A percentile compares a stretch with the other conserved stretches of the same genome.
These are phyloP conservation scores for Kodamaea neixiangensis DNA, from an alignment of 805 yeast genomes.

Conservation along the genomic window DNA sequence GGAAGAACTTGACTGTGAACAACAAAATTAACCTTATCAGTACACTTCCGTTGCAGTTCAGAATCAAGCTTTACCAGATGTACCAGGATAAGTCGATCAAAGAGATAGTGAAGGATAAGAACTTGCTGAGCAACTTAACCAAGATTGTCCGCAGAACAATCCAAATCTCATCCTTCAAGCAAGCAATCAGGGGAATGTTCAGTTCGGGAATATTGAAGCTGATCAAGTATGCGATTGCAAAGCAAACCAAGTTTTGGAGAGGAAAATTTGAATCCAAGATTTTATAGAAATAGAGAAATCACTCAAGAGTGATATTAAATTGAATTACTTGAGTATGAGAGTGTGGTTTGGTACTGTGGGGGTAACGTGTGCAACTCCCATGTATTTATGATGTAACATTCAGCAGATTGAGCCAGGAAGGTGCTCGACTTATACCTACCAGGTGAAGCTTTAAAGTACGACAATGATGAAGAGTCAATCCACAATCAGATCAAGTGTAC, in stretches of 20 bases:
- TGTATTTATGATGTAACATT: too few species aligned
- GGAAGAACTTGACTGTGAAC: constrained; percentile 21
- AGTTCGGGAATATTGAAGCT: constrained; percentile 84
- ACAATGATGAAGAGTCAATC: too few species aligned
- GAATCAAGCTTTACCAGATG: constrained; percentile 24
- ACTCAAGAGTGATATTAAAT: not conserved
- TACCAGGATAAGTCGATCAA: constrained; percentile 42
- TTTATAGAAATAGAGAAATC: constrained; percentile 6
- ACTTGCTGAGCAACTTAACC: constrained; percentile 34
- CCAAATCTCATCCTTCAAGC: constrained; percentile 64
- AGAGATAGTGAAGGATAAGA: constrained; percentile 44
- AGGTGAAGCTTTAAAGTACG: too few species aligned
- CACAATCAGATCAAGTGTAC: too few species aligned
- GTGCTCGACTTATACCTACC: too few species aligned
- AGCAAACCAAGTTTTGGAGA: constrained; percentile 39
- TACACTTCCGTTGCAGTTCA: constrained; percentile 23
- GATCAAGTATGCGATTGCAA: constrained; percentile 73
- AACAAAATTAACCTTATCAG: constrained; percentile 22
- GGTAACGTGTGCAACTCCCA: too few species aligned
- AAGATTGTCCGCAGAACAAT: constrained; percentile 50
- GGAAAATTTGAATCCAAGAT: constrained; percentile 9
- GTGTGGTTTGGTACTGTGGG: too few species aligned
- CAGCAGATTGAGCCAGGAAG: too few species aligned
- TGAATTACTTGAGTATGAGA: too few species aligned
- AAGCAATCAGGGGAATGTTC: constrained; percentile 77